Conservation (phyloP, 495 filamentous ascomycete genomes). For the Aspergillus sclerotiicarbonarius region DNA sequence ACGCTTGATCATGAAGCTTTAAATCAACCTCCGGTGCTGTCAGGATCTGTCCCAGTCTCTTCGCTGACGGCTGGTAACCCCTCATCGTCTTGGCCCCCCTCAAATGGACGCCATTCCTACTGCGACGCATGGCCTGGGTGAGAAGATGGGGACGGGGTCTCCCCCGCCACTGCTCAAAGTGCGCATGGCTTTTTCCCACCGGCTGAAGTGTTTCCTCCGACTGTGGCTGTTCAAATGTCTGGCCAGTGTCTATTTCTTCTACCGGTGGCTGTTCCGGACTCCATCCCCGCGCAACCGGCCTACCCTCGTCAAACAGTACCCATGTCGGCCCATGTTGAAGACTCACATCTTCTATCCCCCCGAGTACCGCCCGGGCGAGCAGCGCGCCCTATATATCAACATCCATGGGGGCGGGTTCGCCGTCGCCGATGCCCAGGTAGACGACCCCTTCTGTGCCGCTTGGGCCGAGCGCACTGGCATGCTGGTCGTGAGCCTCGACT, state of each 20-base stretch:
- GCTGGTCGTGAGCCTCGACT: constrained; percentile 35
- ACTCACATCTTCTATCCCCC: constrained; percentile 36
- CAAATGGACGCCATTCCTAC: too few relatives aligned
- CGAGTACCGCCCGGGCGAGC: constrained; percentile 21
- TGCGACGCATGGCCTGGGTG: too few relatives aligned
- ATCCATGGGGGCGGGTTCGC: constrained; percentile 42
- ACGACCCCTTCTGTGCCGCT: constrained; percentile 31
- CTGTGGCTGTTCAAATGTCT: constrained; percentile 23
- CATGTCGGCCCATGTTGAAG: constrained; percentile 27
- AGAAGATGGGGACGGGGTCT: too few relatives aligned
- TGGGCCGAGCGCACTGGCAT: constrained; percentile 33
- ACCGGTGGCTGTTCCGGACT: constrained; percentile 12
- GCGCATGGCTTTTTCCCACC: constrained; percentile 18
- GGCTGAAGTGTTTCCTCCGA: constrained; percentile 25
- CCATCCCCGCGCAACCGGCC: constrained; percentile 17
- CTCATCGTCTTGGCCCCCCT: too few relatives aligned
- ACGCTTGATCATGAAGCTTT: too few relatives aligned
- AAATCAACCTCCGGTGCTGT: too few relatives aligned
- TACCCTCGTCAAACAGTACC: constrained; percentile 33
- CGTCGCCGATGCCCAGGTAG: constrained; percentile 20
- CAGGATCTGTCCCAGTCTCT: too few relatives aligned
- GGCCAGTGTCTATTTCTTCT: constrained; percentile 18
- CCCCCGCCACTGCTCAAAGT: constrained; percentile 18
- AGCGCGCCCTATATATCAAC: constrained; percentile 34
- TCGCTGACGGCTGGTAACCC: too few relatives aligned